A percentile compares a stretch with the other conserved stretches of the same genome.
Evolutionary conservation across 2,329 filamentous ascomycete genomes (phyloP).

Genomic region (Cladosporium cucumerinum): DNA sequence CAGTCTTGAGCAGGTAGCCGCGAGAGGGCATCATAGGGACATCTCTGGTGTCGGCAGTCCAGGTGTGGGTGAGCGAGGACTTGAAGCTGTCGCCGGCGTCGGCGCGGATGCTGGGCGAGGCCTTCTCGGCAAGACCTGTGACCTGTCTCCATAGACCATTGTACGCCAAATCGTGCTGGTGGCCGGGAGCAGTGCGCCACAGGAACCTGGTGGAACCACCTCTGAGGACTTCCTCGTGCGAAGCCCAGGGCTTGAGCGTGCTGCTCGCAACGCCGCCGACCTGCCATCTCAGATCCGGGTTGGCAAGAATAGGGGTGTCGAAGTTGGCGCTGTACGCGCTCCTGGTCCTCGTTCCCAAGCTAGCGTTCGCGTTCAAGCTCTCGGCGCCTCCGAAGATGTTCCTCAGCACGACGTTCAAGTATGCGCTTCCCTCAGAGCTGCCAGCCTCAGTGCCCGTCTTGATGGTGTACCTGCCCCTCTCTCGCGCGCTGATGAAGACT

Average conservation of each 20-base stretch:
- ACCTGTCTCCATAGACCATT: conserved; percentile 83
- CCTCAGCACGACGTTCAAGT: conserved; percentile 78
- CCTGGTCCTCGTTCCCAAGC: conserved; percentile 81
- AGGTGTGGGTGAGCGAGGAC: conserved; percentile 78
- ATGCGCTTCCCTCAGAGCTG: conserved; percentile 90
- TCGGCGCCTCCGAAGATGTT: conserved; percentile 96
- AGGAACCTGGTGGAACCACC: conserved; percentile 73
- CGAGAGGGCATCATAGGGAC: conserved; percentile 77
- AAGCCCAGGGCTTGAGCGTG: conserved; percentile 87
- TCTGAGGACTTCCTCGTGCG: conserved; percentile 83
- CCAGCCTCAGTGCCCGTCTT: conserved; percentile 95
- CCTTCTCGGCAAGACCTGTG: conserved; percentile 70
- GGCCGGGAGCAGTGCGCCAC: conserved; percentile 61
- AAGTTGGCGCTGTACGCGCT: conserved; percentile 88
- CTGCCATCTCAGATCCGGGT: conserved; percentile 76
- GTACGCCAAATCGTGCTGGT: conserved; percentile 75
- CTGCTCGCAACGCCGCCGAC: conserved; percentile 78
- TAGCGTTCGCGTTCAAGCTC: conserved; percentile 80
- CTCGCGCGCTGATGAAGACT: conserved; percentile 71
- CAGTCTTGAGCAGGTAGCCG: conserved; percentile 76
- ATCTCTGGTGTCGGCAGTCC: conserved; percentile 75
- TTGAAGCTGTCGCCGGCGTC: conserved; percentile 92
- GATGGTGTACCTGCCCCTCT: conserved; percentile 78
- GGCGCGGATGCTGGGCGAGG: conserved; percentile 74
- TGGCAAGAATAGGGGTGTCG: conserved; percentile 75